These are phyloP conservation scores for Aspergillus caelatus DNA, from an alignment of 2,329 filamentous ascomycete genomes.

Conservation along the genomic window DNA sequence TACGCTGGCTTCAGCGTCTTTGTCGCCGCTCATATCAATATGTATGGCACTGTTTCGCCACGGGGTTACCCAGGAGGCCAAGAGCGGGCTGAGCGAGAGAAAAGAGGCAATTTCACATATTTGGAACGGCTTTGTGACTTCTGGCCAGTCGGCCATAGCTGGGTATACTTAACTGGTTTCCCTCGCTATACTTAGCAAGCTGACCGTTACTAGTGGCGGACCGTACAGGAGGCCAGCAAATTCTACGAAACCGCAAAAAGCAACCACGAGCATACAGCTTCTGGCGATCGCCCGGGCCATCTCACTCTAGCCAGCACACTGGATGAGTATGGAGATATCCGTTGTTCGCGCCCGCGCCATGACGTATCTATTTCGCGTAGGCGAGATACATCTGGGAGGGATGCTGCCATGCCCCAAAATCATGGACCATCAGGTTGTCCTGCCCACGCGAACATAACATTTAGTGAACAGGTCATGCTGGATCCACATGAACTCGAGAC, in stretches of 20 bases:
- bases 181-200: neutral
- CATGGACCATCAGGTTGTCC: neutral
- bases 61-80: conserved; percentile 36
- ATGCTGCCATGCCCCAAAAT: conserved; percentile 1
- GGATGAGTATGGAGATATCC: conserved; percentile 43
- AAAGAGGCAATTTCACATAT: conserved; percentile 34
- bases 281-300: conserved; percentile 29
- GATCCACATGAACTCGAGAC: conserved; percentile 33
- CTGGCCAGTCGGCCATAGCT: conserved; percentile 40
- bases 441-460: neutral
- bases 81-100: conserved; percentile 35
- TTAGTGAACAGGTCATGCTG: conserved; percentile 10
- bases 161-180: conserved; percentile 25
- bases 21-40: conserved; percentile 42
- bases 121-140: conserved; percentile 35
- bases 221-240: conserved; percentile 38
- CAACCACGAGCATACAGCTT: conserved; percentile 23
- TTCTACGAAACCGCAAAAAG: conserved; percentile 39
- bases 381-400: neutral
- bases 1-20: conserved; percentile 43
- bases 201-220: conserved; percentile 33
- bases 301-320: conserved; percentile 36
- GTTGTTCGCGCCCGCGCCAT: conserved; percentile 28
- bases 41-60: conserved; percentile 40
- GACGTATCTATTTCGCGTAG: conserved; percentile 14